These are phyloP conservation scores for Ophiostoma australiae DNA, from an alignment of 2,329 filamentous ascomycete genomes.

Conservation along the genomic window DNA sequence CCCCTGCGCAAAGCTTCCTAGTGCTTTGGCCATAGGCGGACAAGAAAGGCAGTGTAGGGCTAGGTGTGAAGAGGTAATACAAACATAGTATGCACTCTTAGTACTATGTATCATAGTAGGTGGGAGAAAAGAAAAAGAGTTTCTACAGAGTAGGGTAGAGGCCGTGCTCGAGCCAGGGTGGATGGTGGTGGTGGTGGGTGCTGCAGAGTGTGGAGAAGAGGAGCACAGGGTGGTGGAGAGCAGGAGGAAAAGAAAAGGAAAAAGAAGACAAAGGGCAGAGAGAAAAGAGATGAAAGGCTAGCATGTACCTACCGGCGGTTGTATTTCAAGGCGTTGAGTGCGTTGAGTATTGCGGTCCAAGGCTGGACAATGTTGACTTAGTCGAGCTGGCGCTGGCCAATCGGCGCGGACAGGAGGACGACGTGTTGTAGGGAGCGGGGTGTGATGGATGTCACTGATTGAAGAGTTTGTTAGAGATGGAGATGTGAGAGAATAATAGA, in stretches of 20 bases:
- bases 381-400: slow-evolving; percentile 17
- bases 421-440: slow-evolving; percentile 14
- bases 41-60: neutral
- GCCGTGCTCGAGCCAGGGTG: neutral
- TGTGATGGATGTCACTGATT: neutral
- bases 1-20: neutral
- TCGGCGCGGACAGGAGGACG: slow-evolving; percentile 20
- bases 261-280: no score
- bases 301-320: neutral
- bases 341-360: neutral
- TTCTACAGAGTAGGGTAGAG: neutral
- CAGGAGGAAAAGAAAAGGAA: neutral
- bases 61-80: neutral
- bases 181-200: neutral
- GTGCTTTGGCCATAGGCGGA: neutral
- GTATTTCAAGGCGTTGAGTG: neutral
- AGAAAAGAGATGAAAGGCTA: neutral
- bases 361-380: slow-evolving; percentile 13
- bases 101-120: no score
- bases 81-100: no score
- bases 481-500: neutral
- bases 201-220: slow-evolving; percentile 21
- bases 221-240: slow-evolving; percentile 8
- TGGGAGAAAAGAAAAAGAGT: neutral
- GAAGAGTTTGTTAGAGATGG: neutral